Conservation (phyloP, 768 basidiomycete species). For the Sporobolomyces phaffii region DNA sequence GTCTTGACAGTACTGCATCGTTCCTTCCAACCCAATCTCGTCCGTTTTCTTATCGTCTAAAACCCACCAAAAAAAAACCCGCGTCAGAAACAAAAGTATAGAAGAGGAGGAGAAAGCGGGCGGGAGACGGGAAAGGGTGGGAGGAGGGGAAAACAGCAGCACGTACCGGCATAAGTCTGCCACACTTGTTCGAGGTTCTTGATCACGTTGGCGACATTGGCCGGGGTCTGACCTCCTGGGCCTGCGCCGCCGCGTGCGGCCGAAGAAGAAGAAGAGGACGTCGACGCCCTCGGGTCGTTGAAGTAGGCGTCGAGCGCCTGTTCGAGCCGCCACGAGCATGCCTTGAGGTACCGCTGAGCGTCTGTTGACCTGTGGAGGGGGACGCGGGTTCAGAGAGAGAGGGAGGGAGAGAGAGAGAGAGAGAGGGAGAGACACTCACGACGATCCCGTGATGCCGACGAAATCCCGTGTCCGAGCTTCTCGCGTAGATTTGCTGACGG, state of each 20-base stretch:
- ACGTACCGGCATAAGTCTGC: constrained; percentile 63
- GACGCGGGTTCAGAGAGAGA: too few relatives aligned
- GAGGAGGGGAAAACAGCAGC: background rate
- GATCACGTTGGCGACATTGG: too few relatives aligned
- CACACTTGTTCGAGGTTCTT: constrained; percentile 58
- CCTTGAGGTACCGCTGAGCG: constrained; percentile 32
- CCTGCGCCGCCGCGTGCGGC: background rate
- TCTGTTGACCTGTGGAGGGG: constrained; percentile 17
- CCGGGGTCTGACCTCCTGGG: background rate
- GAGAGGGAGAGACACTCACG: constrained; percentile 19
- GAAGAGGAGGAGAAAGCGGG: background rate
- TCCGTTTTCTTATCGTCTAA: constrained; percentile 49
- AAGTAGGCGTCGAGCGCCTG: constrained; percentile 42
- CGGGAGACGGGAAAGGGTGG: background rate
- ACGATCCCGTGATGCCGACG: constrained; percentile 36
- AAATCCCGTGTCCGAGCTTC: constrained; percentile 39
- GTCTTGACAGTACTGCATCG: constrained; percentile 68
- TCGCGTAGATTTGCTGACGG: constrained; percentile 30
- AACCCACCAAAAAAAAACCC: too few relatives aligned
- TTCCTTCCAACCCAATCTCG: constrained; percentile 70
- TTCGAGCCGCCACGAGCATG: constrained; percentile 29
- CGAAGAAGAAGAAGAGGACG: background rate
- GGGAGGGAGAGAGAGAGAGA: background rate
- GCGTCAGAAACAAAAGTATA: too few relatives aligned
- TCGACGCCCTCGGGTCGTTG: too few relatives aligned